Percentiles rank a stretch among this genome's conserved stretches.
These are phyloP conservation scores for Cydonia oblonga DNA, from an alignment of 331 rosid genomes.

Conservation along the genomic window DNA sequence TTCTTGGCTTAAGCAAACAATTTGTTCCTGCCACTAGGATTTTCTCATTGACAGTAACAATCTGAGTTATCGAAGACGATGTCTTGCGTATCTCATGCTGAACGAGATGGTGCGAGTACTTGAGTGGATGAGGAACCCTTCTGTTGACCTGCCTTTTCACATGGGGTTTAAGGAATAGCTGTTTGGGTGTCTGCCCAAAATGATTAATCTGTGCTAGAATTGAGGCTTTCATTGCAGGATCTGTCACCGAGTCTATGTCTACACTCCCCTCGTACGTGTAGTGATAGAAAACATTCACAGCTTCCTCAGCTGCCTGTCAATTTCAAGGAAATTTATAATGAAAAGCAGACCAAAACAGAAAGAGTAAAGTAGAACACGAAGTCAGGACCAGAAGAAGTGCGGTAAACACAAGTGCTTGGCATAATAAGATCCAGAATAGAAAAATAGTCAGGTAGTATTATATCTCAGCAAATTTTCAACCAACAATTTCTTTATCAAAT, in stretches of 20 bases:
- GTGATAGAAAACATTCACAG: slow-evolving; percentile 93
- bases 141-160: slow-evolving; percentile 73
- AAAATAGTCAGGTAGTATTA: background rate
- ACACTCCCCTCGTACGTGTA: slow-evolving; percentile 98
- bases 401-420: background rate
- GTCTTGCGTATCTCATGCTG: slow-evolving; percentile 77
- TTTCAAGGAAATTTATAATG: slow-evolving; percentile 15
- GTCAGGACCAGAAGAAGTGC: slow-evolving; percentile 2
- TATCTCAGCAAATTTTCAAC: background rate
- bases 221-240: slow-evolving; percentile 99
- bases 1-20: slow-evolving; percentile 81
- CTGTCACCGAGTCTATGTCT: slow-evolving; percentile 93
- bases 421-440: background rate
- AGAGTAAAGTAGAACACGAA: background rate
- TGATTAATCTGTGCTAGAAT: slow-evolving; percentile 98
- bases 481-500: background rate
- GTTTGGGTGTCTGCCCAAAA: slow-evolving; percentile 99
- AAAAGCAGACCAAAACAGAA: slow-evolving; percentile 13
- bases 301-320: slow-evolving; percentile 92
- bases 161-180: slow-evolving; percentile 83
- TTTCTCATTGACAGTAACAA: slow-evolving; percentile 69
- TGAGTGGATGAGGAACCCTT: slow-evolving; percentile 86
- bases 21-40: slow-evolving; percentile 69
- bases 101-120: slow-evolving; percentile 57
- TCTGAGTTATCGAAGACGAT: slow-evolving; percentile 72